phyloP scores from a whole-genome alignment of 192 early-diverging fungal species.

The Gamsiella multidivaricata region DNA sequence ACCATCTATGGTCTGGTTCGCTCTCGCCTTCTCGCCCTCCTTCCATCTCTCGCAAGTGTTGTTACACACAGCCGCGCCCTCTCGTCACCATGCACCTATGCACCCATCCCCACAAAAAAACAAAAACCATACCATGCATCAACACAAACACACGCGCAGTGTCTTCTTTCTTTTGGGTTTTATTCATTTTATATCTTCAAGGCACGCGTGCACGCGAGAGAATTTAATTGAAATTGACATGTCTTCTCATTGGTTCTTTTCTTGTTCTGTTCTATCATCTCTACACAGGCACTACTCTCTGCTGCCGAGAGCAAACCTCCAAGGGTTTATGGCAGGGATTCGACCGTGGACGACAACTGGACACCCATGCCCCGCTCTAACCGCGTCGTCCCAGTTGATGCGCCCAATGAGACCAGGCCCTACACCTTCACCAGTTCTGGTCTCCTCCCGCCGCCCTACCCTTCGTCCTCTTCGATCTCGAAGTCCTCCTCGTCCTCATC shows the following conservation, averaged over 20 bases:
- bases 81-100: neutral
- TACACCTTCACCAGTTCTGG: conserved; percentile 7
- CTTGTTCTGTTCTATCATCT: neutral
- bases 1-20: neutral
- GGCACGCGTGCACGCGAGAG: too few species aligned
- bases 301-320: conserved; percentile 20
- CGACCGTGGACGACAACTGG: conserved; percentile 38
- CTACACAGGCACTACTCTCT: conserved; percentile 36
- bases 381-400: conserved; percentile 32
- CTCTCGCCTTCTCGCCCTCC: conserved; percentile 1
- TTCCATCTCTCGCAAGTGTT: conserved; percentile 6
- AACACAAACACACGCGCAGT: neutral
- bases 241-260: neutral
- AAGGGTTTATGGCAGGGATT: conserved; percentile 39
- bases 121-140: too few species aligned
- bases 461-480: conserved; percentile 3
- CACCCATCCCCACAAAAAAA: conserved; percentile 1
- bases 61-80: conserved; percentile 16
- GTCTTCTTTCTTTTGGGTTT: conserved; percentile 5
- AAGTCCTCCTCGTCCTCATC: neutral
- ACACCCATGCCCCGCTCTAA: conserved; percentile 6
- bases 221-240: too few species aligned
- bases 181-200: too few species aligned
- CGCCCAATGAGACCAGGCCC: conserved; percentile 28
- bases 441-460: conserved; percentile 20